Percentiles rank a stretch among this genome's conserved stretches.
Evolutionary conservation across 2,329 filamentous ascomycete species (phyloP).

Genomic region (Madurella mycetomatis): DNA sequence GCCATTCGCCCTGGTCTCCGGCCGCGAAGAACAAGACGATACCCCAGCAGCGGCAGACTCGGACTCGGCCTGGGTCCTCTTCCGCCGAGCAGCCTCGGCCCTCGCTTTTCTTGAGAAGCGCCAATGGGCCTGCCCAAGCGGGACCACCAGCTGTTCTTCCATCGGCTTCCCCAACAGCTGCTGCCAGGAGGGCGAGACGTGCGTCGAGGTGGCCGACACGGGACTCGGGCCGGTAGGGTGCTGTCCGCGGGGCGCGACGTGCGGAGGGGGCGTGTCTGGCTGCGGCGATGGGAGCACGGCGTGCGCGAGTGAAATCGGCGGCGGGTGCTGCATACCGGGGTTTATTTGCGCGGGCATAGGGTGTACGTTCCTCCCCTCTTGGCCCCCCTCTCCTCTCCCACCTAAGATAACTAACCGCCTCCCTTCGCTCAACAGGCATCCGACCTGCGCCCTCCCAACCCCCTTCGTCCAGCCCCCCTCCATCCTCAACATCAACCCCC

Average conservation of each 20-base stretch:
- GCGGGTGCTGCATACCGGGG: conserved; percentile 71
- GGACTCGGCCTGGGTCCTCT: conserved; percentile 26
- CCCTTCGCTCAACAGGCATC: conserved; percentile 2
- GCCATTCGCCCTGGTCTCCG: conserved; percentile 48
- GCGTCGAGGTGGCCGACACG: conserved; percentile 59
- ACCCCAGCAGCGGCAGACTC: neutral
- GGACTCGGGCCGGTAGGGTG: conserved; percentile 68
- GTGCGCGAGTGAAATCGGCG: conserved; percentile 61
- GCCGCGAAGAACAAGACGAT: conserved; percentile 9
- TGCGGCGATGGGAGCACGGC: conserved; percentile 60
- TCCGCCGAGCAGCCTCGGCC: conserved; percentile 43
- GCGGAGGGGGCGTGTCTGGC: conserved; percentile 57
- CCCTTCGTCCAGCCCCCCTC: conserved; percentile 15
- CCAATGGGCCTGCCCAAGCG: conserved; percentile 61
- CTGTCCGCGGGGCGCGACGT: conserved; percentile 62
- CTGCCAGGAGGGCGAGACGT: conserved; percentile 62
- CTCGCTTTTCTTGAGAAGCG: conserved; percentile 50
- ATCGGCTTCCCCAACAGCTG: conserved; percentile 69
- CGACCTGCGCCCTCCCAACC: conserved; percentile 33
- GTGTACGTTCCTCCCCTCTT: conserved; percentile 51
- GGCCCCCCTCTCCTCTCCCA: neutral
- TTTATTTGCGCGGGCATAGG: conserved; percentile 66
- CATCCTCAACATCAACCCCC: conserved; percentile 39
- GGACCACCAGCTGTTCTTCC: conserved; percentile 59
- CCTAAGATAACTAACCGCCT: neutral